A percentile compares a stretch with the other conserved stretches of the same genome.
Conservation (phyloP, 2,329 filamentous ascomycete species). For the Capronia americana region DNA sequence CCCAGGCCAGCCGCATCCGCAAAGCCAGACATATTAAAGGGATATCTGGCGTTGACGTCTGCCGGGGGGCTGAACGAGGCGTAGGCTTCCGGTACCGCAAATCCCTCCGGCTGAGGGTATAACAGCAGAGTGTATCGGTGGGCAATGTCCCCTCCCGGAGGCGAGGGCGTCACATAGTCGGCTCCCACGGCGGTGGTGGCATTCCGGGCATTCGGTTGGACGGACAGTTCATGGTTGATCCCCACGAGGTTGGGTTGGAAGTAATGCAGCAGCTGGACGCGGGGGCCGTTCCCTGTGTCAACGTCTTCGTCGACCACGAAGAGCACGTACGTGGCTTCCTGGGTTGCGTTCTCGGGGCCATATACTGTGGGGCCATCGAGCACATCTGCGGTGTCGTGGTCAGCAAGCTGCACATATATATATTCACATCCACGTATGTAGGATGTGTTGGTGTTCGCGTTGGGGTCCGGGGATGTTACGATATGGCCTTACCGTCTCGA, state of each 20-base stretch:
- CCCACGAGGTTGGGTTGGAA: slow-evolving; percentile 33
- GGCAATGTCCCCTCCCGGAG: slow-evolving; percentile 37
- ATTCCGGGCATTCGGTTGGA: slow-evolving; percentile 14
- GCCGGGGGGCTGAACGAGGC: slow-evolving; percentile 40
- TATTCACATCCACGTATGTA: too few species aligned
- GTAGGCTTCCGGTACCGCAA: slow-evolving; percentile 44
- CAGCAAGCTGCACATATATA: not conserved
- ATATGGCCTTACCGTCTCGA: slow-evolving; percentile 24
- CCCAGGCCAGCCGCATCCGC: slow-evolving; percentile 43
- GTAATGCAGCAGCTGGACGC: slow-evolving; percentile 32
- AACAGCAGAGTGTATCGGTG: slow-evolving; percentile 47
- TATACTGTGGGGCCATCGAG: slow-evolving; percentile 32
- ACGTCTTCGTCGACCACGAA: slow-evolving; percentile 37
- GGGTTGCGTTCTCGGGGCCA: slow-evolving; percentile 34
- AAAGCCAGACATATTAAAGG: slow-evolving; percentile 48
- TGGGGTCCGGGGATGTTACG: too few species aligned
- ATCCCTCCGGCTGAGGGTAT: slow-evolving; percentile 41
- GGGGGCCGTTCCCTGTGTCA: slow-evolving; percentile 18
- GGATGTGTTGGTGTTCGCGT: too few species aligned
- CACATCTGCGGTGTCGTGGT: slow-evolving; percentile 21
- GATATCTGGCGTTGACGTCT: slow-evolving; percentile 40
- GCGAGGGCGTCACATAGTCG: slow-evolving; percentile 43
- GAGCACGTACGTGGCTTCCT: slow-evolving; percentile 31
- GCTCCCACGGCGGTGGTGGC: slow-evolving; percentile 24
- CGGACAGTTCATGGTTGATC: slow-evolving; percentile 28